phyloP scores from a whole-genome alignment of 1,284 basidiomycete species.

The Malassezia furfur region DNA sequence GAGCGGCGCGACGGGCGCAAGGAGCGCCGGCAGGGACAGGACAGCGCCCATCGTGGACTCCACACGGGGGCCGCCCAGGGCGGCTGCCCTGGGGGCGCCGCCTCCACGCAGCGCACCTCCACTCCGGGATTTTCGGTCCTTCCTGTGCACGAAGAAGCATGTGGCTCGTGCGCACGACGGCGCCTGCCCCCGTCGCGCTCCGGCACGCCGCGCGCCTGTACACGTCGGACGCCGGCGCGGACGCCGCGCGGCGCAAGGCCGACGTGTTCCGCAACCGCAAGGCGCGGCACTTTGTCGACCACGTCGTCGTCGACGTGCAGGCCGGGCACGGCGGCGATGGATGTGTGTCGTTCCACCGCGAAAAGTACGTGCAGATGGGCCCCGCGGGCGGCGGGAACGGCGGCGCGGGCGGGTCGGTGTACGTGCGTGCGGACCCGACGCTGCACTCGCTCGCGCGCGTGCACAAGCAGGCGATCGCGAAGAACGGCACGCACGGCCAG shows the following conservation, averaged over 20 bases:
- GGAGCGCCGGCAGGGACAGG: constrained; percentile 65
- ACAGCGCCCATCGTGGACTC: constrained; percentile 59
- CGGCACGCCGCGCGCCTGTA: neutral
- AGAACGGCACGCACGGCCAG: constrained; percentile 37
- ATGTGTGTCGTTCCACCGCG: constrained; percentile 44
- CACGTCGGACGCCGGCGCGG: neutral
- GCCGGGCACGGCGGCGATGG: constrained; percentile 46
- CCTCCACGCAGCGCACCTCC: too few relatives aligned
- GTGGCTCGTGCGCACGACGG: too few relatives aligned
- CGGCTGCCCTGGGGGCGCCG: too few relatives aligned
- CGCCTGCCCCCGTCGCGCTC: neutral
- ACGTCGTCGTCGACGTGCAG: constrained; percentile 26
- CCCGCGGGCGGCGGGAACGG: constrained; percentile 45
- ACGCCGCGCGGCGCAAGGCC: constrained; percentile 4
- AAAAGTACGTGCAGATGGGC: constrained; percentile 44
- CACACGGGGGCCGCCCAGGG: too few relatives aligned
- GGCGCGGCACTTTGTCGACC: constrained; percentile 41
- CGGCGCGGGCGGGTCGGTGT: constrained; percentile 39
- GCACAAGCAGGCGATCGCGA: constrained; percentile 25
- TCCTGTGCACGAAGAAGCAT: too few relatives aligned
- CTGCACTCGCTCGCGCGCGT: constrained; percentile 37
- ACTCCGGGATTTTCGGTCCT: too few relatives aligned
- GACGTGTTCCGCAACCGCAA: constrained; percentile 19
- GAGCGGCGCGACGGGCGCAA: constrained; percentile 57
- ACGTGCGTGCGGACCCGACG: constrained; percentile 28